These are phyloP conservation scores for Volvox africanus DNA, from an alignment of 139 green algal species.

Conservation along the genomic window DNA sequence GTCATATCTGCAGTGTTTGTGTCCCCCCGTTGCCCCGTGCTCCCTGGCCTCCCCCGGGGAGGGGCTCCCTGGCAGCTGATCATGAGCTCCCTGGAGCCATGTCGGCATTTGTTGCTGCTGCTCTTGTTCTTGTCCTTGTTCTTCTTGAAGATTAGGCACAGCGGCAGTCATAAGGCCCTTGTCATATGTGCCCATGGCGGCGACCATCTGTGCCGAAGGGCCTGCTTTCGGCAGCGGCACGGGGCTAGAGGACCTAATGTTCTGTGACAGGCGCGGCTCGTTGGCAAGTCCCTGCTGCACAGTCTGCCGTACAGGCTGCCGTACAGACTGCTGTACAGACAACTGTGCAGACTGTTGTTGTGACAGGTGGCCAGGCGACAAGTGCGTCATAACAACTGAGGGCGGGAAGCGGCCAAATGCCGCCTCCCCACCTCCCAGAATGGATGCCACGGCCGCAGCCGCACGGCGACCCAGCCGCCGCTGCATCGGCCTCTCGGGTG, in stretches of 20 bases:
- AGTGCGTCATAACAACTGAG: no score
- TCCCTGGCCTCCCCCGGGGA: neutral
- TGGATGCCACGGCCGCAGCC: neutral
- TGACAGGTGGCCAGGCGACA: no score
- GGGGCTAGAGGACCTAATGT: neutral
- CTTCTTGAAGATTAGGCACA: neutral
- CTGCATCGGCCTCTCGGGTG: neutral
- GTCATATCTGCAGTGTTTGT: neutral
- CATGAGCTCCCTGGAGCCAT: neutral
- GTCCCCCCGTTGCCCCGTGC: neutral
- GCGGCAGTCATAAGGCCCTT: no score
- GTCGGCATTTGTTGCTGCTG: neutral
- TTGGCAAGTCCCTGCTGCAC: neutral
- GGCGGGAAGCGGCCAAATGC: neutral
- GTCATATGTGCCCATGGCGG: no score
- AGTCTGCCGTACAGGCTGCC: no score
- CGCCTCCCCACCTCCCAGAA: neutral
- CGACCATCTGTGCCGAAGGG: neutral
- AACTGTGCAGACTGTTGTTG: neutral
- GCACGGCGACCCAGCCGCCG: neutral
- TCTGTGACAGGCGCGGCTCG: no score
- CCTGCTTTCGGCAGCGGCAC: neutral
- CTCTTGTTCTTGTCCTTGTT: neutral
- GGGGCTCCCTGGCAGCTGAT: neutral
- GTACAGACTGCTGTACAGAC: no score